Evolutionary conservation across 2,329 filamentous ascomycete genomes (phyloP).

Genomic region (Fusarium nematophilum): DNA sequence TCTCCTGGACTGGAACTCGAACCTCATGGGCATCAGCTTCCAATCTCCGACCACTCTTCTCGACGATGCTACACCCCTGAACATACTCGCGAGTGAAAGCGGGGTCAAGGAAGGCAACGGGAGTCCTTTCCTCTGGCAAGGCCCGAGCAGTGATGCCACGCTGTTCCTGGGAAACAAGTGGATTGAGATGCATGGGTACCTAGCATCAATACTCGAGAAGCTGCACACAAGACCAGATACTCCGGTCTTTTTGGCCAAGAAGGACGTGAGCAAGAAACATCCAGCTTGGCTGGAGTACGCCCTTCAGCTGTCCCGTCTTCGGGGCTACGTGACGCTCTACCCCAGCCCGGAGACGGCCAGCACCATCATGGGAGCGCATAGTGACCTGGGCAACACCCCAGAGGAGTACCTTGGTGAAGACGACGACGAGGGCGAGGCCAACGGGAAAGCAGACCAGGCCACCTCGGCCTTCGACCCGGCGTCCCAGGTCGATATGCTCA

Average conservation of each 20-base stretch:
- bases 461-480: conserved; percentile 53
- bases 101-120: conserved; percentile 38
- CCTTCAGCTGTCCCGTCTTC: conserved; percentile 78
- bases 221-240: conserved; percentile 50
- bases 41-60: conserved; percentile 75
- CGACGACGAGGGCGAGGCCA: conserved; percentile 39
- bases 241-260: conserved; percentile 59
- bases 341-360: conserved; percentile 68
- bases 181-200: conserved; percentile 85
- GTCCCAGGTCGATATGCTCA: conserved; percentile 59
- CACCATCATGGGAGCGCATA: conserved; percentile 78
- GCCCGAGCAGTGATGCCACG: conserved; percentile 83
- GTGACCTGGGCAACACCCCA: conserved; percentile 77
- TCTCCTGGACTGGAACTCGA: conserved; percentile 58
- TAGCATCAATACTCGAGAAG: conserved; percentile 70
- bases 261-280: conserved; percentile 73
- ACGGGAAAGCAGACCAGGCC: conserved; percentile 45
- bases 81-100: conserved; percentile 50
- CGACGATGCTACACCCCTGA: conserved; percentile 69
- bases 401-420: conserved; percentile 69
- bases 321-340: conserved; percentile 84
- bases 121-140: conserved; percentile 84
- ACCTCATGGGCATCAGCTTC: conserved; percentile 82
- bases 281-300: conserved; percentile 84
- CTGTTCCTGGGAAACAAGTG: conserved; percentile 89